phyloP scores from a whole-genome alignment of 192 early-diverging fungal genomes.

The Pilaira anomala region DNA sequence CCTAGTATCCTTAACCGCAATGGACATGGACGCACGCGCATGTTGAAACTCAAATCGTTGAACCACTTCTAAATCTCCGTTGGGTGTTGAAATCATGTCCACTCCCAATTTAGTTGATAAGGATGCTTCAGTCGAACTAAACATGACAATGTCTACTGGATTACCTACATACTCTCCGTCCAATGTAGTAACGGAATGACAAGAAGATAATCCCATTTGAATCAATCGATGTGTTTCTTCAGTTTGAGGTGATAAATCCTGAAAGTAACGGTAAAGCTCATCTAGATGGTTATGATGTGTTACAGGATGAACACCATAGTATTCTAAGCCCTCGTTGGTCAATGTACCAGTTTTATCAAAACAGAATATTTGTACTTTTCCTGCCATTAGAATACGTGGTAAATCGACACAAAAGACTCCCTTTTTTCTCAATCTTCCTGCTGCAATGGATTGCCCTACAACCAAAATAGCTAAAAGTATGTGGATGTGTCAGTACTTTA shows the following conservation, averaged over 20 bases:
- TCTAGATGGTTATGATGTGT: background rate
- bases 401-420: constrained; percentile 69
- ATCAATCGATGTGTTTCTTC: constrained; percentile 15
- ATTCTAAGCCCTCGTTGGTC: constrained; percentile 69
- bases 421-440: constrained; percentile 49
- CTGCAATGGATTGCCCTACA: constrained; percentile 65
- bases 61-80: constrained; percentile 43
- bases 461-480: constrained; percentile 47
- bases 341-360: constrained; percentile 75
- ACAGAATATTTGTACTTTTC: constrained; percentile 67
- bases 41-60: constrained; percentile 75
- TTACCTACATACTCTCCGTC: constrained; percentile 54
- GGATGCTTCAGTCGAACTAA: constrained; percentile 45
- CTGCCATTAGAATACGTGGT: constrained; percentile 61
- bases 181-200: constrained; percentile 47
- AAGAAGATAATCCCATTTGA: constrained; percentile 40
- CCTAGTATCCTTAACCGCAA: constrained; percentile 51
- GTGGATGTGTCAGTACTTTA: too few relatives aligned
- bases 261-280: background rate
- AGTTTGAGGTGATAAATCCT: too few relatives aligned
- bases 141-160: constrained; percentile 69
- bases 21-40: constrained; percentile 67
- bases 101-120: constrained; percentile 42
- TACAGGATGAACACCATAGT: constrained; percentile 39
- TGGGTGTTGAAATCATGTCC: constrained; percentile 14